Conservation (phyloP, 768 basidiomycete genomes). For the Lactarius deliciosus region DNA sequence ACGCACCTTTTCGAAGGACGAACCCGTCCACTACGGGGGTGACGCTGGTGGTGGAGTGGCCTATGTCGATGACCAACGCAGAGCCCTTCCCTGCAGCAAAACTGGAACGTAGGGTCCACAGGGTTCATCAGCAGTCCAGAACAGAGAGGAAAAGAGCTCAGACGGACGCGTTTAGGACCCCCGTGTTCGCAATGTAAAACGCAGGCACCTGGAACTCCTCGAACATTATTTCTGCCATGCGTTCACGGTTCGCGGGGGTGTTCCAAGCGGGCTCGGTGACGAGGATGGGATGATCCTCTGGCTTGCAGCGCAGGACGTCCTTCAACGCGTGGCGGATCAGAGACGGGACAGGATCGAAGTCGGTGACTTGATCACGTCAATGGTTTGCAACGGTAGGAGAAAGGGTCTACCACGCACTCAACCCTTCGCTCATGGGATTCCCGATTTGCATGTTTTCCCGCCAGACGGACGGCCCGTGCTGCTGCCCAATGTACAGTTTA, state of each 20-base stretch:
- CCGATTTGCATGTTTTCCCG: constrained; percentile 84
- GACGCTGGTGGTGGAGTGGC: constrained; percentile 84
- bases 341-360: constrained; percentile 72
- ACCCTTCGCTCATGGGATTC: constrained; percentile 80
- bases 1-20: constrained; percentile 88
- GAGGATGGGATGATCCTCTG: constrained; percentile 86
- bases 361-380: constrained; percentile 53
- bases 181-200: constrained; percentile 94
- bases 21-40: constrained; percentile 98
- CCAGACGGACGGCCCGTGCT: constrained; percentile 87
- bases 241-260: constrained; percentile 85
- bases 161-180: constrained; percentile 83
- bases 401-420: constrained; percentile 55
- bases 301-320: constrained; percentile 72
- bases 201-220: constrained; percentile 94
- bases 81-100: constrained; percentile 97
- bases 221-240: constrained; percentile 97
- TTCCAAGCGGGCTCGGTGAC: constrained; percentile 98
- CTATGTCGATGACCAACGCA: constrained; percentile 94
- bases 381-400: background rate
- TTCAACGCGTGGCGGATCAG: constrained; percentile 73
- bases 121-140: background rate
- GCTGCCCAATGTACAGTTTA: constrained; percentile 80
- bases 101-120: constrained; percentile 40
- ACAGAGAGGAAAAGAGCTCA: background rate